These are phyloP conservation scores for Arthroderma uncinatum DNA, from an alignment of 2,329 filamentous ascomycete genomes.

Conservation along the genomic window DNA sequence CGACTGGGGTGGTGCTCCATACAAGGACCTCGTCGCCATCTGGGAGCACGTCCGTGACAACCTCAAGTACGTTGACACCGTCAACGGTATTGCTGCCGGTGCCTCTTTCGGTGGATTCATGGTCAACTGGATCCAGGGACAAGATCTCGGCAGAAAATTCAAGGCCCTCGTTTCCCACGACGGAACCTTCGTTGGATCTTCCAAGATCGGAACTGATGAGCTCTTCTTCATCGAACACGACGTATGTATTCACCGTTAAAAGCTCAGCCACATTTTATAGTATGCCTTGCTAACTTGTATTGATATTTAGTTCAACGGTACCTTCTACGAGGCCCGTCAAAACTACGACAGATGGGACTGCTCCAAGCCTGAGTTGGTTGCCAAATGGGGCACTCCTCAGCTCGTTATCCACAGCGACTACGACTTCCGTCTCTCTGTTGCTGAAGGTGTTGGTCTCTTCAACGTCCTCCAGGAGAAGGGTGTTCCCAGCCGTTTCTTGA, in stretches of 20 bases:
- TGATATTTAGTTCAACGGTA: conserved; percentile 34
- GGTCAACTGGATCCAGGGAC: conserved; percentile 77
- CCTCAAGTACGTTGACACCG: conserved; percentile 29
- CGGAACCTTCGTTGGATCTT: conserved; percentile 59
- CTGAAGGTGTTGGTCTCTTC: conserved; percentile 69
- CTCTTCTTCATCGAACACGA: conserved; percentile 43
- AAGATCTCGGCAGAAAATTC: conserved; percentile 70
- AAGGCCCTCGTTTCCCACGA: conserved; percentile 83
- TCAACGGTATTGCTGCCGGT: conserved; percentile 31
- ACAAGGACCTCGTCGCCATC: conserved; percentile 66
- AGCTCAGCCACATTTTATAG: not conserved
- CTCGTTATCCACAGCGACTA: conserved; percentile 75
- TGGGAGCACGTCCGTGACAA: conserved; percentile 55
- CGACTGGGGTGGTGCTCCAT: conserved; percentile 78
- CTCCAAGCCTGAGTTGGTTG: conserved; percentile 41
- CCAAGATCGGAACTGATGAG: conserved; percentile 42
- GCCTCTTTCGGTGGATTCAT: conserved; percentile 38
- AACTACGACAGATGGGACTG: conserved; percentile 62
- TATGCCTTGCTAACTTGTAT: conserved; percentile 8
- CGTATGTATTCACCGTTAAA: conserved; percentile 15
- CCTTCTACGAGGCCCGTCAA: conserved; percentile 45
- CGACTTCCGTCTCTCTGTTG: conserved; percentile 74
- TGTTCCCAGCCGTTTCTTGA: conserved; percentile 63
- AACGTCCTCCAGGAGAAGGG: conserved; percentile 65
- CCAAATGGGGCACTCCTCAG: conserved; percentile 68